Percentiles rank a stretch among this genome's conserved stretches.
Evolutionary conservation across 2,329 filamentous ascomycete species (phyloP).

Genomic region (Myotisia sp.): DNA sequence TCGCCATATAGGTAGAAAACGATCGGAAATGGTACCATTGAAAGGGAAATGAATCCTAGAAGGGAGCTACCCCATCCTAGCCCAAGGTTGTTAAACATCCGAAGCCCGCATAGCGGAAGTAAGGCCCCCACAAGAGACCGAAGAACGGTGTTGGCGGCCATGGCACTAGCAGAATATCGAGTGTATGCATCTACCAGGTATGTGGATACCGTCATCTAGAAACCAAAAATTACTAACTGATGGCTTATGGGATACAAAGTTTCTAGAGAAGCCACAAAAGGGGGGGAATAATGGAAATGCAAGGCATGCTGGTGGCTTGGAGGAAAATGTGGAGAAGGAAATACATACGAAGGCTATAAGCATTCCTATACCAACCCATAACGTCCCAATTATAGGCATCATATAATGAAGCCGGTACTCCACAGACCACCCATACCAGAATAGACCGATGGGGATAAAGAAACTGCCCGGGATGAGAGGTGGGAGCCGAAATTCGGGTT

Average conservation of each 20-base stretch:
- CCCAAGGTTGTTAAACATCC: conserved; percentile 34
- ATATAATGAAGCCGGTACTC: conserved; percentile 43
- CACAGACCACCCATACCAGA: conserved; percentile 47
- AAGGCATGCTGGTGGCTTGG: background rate
- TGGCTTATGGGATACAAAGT: background rate
- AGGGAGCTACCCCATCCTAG: conserved; percentile 40
- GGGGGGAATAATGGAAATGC: no score
- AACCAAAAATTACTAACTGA: conserved; percentile 14
- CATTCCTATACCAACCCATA: conserved; percentile 39
- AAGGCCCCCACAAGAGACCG: conserved; percentile 43
- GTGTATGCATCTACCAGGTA: conserved; percentile 47
- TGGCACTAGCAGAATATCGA: conserved; percentile 34
- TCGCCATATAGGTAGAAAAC: conserved; percentile 25
- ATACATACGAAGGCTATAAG: conserved; percentile 22
- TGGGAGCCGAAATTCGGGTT: conserved; percentile 38
- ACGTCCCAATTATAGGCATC: conserved; percentile 45
- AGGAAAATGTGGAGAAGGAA: background rate
- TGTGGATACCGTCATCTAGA: conserved; percentile 46
- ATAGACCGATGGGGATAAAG: conserved; percentile 41
- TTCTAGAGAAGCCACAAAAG: background rate
- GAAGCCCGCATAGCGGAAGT: conserved; percentile 46
- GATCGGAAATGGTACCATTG: conserved; percentile 30
- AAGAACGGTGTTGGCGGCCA: conserved; percentile 42
- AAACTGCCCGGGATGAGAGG: conserved; percentile 42
- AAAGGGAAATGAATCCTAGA: conserved; percentile 42